Base-by-base conservation (phyloP, 176 grass and related monocot genomes). In the Ensete ventricosum region DNA sequence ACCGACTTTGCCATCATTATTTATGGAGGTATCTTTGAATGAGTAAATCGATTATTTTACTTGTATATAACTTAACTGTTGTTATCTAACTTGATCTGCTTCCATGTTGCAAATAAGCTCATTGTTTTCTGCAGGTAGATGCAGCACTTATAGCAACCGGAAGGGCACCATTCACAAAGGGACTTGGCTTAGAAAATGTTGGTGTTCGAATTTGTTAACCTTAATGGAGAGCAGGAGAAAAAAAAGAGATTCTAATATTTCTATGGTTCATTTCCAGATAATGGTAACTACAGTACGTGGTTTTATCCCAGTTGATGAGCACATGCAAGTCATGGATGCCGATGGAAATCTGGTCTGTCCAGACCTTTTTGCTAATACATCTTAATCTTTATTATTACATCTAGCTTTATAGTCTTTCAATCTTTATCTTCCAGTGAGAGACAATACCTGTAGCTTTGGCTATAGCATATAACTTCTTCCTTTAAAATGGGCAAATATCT, bases 181-280 rank as follows among this genome's bases (percentile, higher is more conserved):
- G 90, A 74, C 94, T 97, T 85, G 94, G 94, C 78, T 89, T 98
- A 87, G 94, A 97, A 89, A 98, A 98, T 84, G 94, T 98, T 65
- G 72, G 88, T 75, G 62, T 55, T 50, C 52, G 11, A 73, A 71
- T 1, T 55, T 69, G 25, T 53, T 84, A 29, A 74, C 64, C 52
- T 9, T 70, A 60, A 77, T 43, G 6, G 50, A 77, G 9, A 70
- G 17, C 1, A 50, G 34, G 13, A 50, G 29, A 0, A 49, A n/a
- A 69, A 69, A 50, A 69, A 20, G 67, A 43, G 14, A 9, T 17
- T 34, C 9, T 50, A 14, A 69, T 22, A 55, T 26, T 26, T 27
- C 52, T 73, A 10, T 54, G 14, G 22, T 73, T 26, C 34, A 43
- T 13, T 68, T 26, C 53, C 78, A 98, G 88, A 85, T 98, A 64